These are phyloP conservation scores for Bauhinia variegata DNA, from an alignment of 306 rosid genomes.

Conservation along the genomic window DNA sequence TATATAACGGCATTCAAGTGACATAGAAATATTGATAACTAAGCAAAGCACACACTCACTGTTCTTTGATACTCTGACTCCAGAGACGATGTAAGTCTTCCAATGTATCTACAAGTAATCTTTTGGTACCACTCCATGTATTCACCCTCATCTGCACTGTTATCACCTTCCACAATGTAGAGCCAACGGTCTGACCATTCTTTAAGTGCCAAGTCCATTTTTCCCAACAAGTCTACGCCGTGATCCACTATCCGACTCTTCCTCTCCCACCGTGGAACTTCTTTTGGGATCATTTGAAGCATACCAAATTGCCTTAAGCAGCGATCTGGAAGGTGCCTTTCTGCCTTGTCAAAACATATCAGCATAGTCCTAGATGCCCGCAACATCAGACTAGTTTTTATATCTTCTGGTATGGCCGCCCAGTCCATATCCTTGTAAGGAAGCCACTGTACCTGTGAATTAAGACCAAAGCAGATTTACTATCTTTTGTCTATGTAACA, in stretches of 20 bases:
- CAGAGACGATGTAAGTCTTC: constrained; percentile 68
- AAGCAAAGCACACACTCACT: constrained; percentile 45
- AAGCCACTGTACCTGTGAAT: constrained; percentile 68
- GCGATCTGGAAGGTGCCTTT: constrained; percentile 74
- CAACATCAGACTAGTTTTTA: constrained; percentile 48
- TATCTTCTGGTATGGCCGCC: constrained; percentile 63
- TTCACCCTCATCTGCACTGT: constrained; percentile 44
- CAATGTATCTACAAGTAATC: constrained; percentile 66
- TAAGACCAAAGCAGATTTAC: constrained; percentile 30
- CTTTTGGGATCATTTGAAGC: constrained; percentile 74
- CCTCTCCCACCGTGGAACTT: constrained; percentile 71
- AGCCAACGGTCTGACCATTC: constrained; percentile 66
- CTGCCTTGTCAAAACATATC: constrained; percentile 81
- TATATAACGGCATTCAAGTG: no score
- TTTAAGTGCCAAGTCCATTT: constrained; percentile 55
- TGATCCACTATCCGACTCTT: constrained; percentile 67
- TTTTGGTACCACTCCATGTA: constrained; percentile 71
- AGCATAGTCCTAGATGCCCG: constrained; percentile 71
- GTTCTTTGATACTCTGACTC: constrained; percentile 81
- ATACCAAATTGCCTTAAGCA: constrained; percentile 77
- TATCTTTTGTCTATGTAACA: constrained; percentile 17
- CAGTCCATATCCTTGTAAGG: constrained; percentile 73
- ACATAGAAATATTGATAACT: constrained; percentile 13
- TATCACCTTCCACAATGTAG: constrained; percentile 46
- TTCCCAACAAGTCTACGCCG: constrained; percentile 59